These are phyloP conservation scores for Kodamaea ohmeri DNA, from an alignment of 1,139 yeast species.

Conservation along the genomic window DNA sequence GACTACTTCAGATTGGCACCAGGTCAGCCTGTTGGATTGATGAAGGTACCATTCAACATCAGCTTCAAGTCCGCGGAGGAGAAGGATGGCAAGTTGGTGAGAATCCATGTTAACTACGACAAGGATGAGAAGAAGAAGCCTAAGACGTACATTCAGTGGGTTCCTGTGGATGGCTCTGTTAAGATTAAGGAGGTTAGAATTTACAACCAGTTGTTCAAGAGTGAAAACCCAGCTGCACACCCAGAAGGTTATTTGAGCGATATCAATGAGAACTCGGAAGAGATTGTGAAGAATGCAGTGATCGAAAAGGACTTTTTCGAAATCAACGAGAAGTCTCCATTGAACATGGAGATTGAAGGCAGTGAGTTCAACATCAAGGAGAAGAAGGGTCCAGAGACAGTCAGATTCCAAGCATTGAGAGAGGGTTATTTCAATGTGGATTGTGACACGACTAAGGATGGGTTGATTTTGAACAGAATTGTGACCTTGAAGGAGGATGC, in stretches of 20 bases:
- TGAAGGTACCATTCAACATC: conserved; percentile 84
- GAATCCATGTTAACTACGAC: conserved; percentile 80
- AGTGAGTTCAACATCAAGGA: conserved; percentile 73
- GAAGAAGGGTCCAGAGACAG: conserved; percentile 66
- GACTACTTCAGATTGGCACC: conserved; percentile 91
- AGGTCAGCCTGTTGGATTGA: conserved; percentile 91
- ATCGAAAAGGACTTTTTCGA: conserved; percentile 78
- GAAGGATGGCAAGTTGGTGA: conserved; percentile 58
- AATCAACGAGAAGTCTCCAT: conserved; percentile 68
- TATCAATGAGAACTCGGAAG: conserved; percentile 76
- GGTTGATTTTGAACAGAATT: conserved; percentile 76
- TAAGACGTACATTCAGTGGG: conserved; percentile 96
- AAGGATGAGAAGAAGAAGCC: conserved; percentile 62
- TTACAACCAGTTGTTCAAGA: conserved; percentile 82
- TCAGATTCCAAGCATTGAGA: conserved; percentile 96
- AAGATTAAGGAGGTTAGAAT: conserved; percentile 75
- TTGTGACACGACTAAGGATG: conserved; percentile 58
- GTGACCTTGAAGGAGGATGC: conserved; percentile 82
- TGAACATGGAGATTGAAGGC: conserved; percentile 64
- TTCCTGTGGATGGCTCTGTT: conserved; percentile 64
- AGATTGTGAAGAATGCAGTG: conserved; percentile 59
- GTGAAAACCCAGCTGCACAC: conserved; percentile 86
- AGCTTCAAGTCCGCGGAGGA: conserved; percentile 68
- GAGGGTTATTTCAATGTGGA: conserved; percentile 96
- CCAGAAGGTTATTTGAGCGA: conserved; percentile 89